Evolutionary conservation across 441 rosid species (phyloP).

Genomic region (Pelargonium myrrhifolium): DNA sequence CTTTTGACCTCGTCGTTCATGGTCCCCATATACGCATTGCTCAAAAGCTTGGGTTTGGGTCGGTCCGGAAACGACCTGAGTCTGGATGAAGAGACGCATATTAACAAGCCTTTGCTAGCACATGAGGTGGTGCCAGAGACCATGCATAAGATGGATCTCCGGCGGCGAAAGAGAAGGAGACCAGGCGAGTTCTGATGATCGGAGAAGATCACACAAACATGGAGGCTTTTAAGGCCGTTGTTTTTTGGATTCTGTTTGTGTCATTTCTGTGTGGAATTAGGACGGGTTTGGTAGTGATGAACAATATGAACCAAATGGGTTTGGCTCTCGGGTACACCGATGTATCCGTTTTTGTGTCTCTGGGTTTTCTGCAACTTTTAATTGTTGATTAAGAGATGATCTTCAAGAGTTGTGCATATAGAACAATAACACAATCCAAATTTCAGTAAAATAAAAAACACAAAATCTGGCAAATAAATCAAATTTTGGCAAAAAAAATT

Average conservation of each 20-base stretch:
- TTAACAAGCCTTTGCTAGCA: slow-evolving; percentile 34
- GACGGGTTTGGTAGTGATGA: slow-evolving; percentile 43
- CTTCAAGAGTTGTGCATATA: too few species aligned
- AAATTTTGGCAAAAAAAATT: too few species aligned
- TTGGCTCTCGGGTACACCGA: slow-evolving; percentile 39
- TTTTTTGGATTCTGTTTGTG: slow-evolving; percentile 30
- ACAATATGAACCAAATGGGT: slow-evolving; percentile 48
- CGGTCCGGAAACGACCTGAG: slow-evolving; percentile 13
- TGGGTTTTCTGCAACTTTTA: too few species aligned
- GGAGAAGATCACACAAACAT: slow-evolving; percentile 33
- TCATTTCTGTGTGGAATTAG: slow-evolving; percentile 43
- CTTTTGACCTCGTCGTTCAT: slow-evolving; percentile 53
- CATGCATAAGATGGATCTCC: neutral
- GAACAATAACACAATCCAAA: too few species aligned
- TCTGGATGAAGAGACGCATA: slow-evolving; percentile 36
- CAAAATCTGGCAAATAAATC: too few species aligned
- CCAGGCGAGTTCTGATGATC: slow-evolving; percentile 5
- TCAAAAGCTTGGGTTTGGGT: slow-evolving; percentile 24
- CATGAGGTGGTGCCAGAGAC: slow-evolving; percentile 15
- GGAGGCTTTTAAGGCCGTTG: slow-evolving; percentile 21
- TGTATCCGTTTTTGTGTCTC: slow-evolving; percentile 39
- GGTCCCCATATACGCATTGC: slow-evolving; percentile 37
- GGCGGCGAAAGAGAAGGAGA: neutral
- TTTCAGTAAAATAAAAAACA: too few species aligned
- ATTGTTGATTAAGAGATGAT: too few species aligned